Conservation (phyloP, 495 filamentous ascomycete genomes). For the Lasiosphaeria hispida region DNA sequence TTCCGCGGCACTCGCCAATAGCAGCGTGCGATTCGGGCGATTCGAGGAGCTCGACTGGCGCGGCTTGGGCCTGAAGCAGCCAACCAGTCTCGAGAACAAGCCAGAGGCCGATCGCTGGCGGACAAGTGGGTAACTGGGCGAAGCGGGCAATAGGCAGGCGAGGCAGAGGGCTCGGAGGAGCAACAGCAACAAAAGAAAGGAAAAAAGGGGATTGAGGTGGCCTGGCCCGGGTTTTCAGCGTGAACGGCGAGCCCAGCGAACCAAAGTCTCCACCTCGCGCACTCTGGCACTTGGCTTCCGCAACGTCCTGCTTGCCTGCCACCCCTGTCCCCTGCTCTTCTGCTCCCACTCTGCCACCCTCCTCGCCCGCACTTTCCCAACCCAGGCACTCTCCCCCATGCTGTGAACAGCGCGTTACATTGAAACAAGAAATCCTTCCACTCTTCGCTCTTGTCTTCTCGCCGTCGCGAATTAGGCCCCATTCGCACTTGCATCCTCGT, state of each 20-base stretch:
- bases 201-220: slow-evolving; percentile 4
- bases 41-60: slow-evolving; percentile 1
- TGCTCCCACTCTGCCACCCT: slow-evolving; percentile 8
- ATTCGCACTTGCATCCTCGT: not conserved
- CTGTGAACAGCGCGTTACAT: slow-evolving; percentile 8
- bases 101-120: no score
- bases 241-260: no score
- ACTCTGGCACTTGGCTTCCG: not conserved
- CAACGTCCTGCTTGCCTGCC: slow-evolving; percentile 5
- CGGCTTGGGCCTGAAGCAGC: not conserved
- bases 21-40: not conserved
- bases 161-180: no score
- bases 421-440: slow-evolving; percentile 8
- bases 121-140: not conserved
- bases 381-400: slow-evolving; percentile 2
- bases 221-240: not conserved
- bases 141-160: no score
- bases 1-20: slow-evolving; percentile 5
- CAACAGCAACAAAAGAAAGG: not conserved
- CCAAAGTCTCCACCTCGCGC: not conserved
- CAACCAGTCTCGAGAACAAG: not conserved
- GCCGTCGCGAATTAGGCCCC: not conserved
- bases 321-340: slow-evolving; percentile 1
- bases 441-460: slow-evolving; percentile 10
- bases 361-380: slow-evolving; percentile 12